Base-by-base conservation (phyloP, 495 filamentous ascomycete species). In the Polyplosphaeria fusca region DNA sequence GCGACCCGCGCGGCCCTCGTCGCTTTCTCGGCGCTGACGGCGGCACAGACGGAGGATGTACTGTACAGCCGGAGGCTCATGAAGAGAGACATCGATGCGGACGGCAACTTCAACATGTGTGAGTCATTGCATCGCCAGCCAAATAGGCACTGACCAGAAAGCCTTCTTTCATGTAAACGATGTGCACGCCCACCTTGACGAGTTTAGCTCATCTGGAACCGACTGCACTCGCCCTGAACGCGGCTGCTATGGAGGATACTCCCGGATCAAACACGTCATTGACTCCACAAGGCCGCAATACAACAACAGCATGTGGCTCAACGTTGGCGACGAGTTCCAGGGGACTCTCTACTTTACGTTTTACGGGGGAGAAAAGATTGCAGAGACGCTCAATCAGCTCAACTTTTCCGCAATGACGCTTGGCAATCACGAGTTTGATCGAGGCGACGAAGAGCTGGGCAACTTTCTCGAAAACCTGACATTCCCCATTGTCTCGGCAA, bases 121-220 rank as follows among this genome's bases (percentile, higher is more conserved):
- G 28, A 9, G 22, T 3, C 16, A n/a, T 1, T 12, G 19, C 19
- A 27, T 2, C 14, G 9, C 37, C 41, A 3, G 32, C 26, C 37
- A 12, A 45, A 46, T n/a, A n/a, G n/a, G n/a, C n/a, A n/a, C n/a
- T 46, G 9, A 4, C 9, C 11, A 46, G 9, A 3, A 14, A 59
- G 55, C 79, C 20, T 79, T 83, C 67, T 84, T 81, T 64, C 81
- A 83, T 63, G 70, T 83, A 68, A 84, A 84, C 63, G 81, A 83
- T 60, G 80, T 84, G 0, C 81, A 84, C 57, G 76, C 55, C 20
- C 55, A 59, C 58, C 70, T 84, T 5, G 80, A 83, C 58, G 60
- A 83, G 65, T 83, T 80, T 63, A 69, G 75, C 9, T 70, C 74
- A 22, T 77, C 77, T 0, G 81, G 81, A 22, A 74, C 78, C 7